Conservation (phyloP, 2,329 filamentous ascomycete genomes). For the Ceratocystis diversiconidia region DNA sequence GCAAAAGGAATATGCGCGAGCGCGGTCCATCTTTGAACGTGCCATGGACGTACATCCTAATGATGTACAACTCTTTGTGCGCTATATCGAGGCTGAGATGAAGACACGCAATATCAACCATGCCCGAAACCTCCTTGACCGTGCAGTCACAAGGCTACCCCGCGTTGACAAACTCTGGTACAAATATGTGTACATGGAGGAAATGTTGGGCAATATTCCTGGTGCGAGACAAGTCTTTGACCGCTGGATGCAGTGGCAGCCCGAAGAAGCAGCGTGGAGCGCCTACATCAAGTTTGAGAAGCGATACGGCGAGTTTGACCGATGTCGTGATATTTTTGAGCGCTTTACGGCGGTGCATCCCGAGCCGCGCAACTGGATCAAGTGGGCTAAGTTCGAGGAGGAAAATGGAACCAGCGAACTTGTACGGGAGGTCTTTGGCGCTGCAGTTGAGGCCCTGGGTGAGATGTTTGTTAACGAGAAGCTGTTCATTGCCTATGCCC, state of each 20-base stretch:
- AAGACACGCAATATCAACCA: constrained; percentile 88
- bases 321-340: constrained; percentile 79
- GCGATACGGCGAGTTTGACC: constrained; percentile 79
- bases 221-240: constrained; percentile 91
- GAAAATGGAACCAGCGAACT: constrained; percentile 84
- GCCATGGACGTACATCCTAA: constrained; percentile 86
- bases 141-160: constrained; percentile 83
- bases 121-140: constrained; percentile 83
- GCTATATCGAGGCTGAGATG: constrained; percentile 95
- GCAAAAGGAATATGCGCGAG: constrained; percentile 90
- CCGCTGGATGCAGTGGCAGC: constrained; percentile 97
- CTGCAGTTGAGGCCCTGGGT: constrained; percentile 74
- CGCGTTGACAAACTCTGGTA: constrained; percentile 96
- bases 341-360: constrained; percentile 86
- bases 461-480: constrained; percentile 95
- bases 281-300: constrained; percentile 97
- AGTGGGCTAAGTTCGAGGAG: constrained; percentile 95
- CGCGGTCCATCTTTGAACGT: constrained; percentile 84
- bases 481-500: constrained; percentile 88
- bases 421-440: constrained; percentile 82
- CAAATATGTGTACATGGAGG: constrained; percentile 98
- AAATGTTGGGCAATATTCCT: constrained; percentile 87
- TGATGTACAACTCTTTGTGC: constrained; percentile 73
- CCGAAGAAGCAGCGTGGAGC: constrained; percentile 87
- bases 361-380: constrained; percentile 94